Base-by-base conservation (phyloP, 2,329 filamentous ascomycete genomes). In the Neonectria sp. region DNA sequence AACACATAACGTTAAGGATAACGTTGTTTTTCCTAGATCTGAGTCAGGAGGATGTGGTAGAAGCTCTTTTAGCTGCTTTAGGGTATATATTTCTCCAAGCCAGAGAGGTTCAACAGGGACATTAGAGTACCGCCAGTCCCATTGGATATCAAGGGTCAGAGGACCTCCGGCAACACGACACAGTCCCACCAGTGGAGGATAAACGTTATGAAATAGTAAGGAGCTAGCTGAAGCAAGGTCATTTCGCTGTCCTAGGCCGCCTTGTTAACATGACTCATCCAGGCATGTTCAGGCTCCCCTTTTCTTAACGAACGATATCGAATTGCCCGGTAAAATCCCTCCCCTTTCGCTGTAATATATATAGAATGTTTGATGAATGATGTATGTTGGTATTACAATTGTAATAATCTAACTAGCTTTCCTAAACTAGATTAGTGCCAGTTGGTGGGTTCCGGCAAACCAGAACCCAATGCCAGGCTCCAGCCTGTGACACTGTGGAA, bases 341-440 rank as follows among this genome's bases (percentile, higher is more conserved):
- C 13, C 29, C 31, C n/a, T 29, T 60, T n/a, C 45, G 57, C n/a
- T 25, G 29, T n/a, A 46, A 60, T 7, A 40, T 60, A 17, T 46
- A 52, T 29, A 52, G 24, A 40, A 40, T 60, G 46, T 60, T 60
- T 27, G 57, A 60, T 31, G 57, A 60, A 40, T 40, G 12, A 40
- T 11, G 37, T 11, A 40, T 12, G 37, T 40, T 11, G 13, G 37
- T 11, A 15, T 40, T 3, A 40, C 37, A 11, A 15, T 40, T 15
- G 11, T 11, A 11, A 40, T 40, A 40, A 40, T 11, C 12, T 40
- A 40, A 40, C 37, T 17, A 17, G 37, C 37, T 40, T 0, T 40
- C 37, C 37, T 11, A 11, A 40, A 15, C 37, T 17, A 11, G 37
- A 40, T 40, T 11, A 40, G 37, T 21, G 21, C 21, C 21, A 21